Evolutionary conservation across 1,284 basidiomycete species (phyloP).

Genomic region (Leccinum pallidistipes): DNA sequence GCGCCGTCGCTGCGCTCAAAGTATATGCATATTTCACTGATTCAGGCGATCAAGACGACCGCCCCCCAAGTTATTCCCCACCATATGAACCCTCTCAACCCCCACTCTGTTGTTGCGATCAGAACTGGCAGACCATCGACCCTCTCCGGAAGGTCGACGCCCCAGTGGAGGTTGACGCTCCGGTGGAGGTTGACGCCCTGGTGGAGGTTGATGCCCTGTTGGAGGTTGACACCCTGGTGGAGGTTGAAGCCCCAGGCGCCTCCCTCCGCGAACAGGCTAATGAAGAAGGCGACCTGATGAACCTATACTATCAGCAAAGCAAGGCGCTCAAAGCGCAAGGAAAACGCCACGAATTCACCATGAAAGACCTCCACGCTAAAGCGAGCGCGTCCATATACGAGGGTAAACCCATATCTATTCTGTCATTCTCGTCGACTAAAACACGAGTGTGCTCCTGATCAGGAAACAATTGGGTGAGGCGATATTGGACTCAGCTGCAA

Average conservation of each 20-base stretch:
- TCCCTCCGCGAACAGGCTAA: conserved; percentile 70
- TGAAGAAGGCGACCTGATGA: conserved; percentile 72
- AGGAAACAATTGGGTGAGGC: conserved; percentile 30
- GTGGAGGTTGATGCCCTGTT: too few species aligned
- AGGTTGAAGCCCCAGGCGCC: conserved; percentile 30
- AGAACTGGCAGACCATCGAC: background rate
- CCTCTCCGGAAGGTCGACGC: background rate
- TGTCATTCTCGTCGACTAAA: background rate
- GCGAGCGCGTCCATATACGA: conserved; percentile 88
- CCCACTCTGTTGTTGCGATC: conserved; percentile 8
- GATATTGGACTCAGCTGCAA: background rate
- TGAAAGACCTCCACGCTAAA: conserved; percentile 78
- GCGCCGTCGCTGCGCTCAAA: conserved; percentile 9
- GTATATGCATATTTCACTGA: conserved; percentile 12
- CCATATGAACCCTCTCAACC: background rate
- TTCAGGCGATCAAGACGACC: conserved; percentile 10
- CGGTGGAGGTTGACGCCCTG: background rate
- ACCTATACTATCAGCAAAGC: conserved; percentile 59
- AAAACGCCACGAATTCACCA: conserved; percentile 74
- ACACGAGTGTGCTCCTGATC: background rate
- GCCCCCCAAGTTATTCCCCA: background rate
- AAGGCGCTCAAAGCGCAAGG: conserved; percentile 81
- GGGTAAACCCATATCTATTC: conserved; percentile 42
- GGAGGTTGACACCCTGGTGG: background rate
- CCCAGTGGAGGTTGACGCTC: too few species aligned